Evolutionary conservation across 2,329 filamentous ascomycete genomes (phyloP).

Genomic region (Arthrobotrys iridis): DNA sequence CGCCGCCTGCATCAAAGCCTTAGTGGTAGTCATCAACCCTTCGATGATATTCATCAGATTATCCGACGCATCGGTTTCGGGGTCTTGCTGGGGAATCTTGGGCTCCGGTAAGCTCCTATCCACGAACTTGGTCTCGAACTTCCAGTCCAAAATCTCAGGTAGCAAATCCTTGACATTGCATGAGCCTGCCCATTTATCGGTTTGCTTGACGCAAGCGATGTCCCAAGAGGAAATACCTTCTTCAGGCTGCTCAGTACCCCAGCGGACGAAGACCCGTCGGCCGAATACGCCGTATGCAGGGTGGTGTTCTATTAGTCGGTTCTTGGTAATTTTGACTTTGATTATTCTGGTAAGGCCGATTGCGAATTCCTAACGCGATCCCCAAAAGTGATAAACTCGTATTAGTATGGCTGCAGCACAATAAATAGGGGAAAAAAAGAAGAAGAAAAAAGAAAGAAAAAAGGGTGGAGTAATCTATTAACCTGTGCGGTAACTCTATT

Average conservation of each 20-base stretch:
- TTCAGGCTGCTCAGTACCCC: constrained; percentile 37
- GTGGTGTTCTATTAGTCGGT: constrained; percentile 28
- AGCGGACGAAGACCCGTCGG: constrained; percentile 32
- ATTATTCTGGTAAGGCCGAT: constrained; percentile 11
- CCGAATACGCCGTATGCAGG: constrained; percentile 18
- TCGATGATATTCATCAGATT: constrained; percentile 19
- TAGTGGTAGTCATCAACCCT: constrained; percentile 22
- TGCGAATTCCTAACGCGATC: constrained; percentile 6
- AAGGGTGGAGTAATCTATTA: not conserved
- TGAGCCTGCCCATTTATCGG: constrained; percentile 27
- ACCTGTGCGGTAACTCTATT: constrained; percentile 10
- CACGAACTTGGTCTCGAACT: constrained; percentile 21
- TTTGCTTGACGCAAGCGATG: constrained; percentile 29
- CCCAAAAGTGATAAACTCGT: not conserved
- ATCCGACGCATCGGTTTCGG: not conserved
- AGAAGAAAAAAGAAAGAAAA: not conserved
- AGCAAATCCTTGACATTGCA: constrained; percentile 41
- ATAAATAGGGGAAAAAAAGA: not conserved
- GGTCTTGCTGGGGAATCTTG: not conserved
- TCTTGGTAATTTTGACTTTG: constrained; percentile 28
- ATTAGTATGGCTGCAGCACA: not conserved
- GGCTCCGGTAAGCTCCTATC: not conserved
- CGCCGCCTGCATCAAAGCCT: constrained; percentile 12
- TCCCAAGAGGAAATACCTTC: constrained; percentile 40
- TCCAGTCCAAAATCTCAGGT: constrained; percentile 40